Evolutionary conservation across 768 basidiomycete genomes (phyloP).

Genomic region (Termitomyces bulborhizus): DNA sequence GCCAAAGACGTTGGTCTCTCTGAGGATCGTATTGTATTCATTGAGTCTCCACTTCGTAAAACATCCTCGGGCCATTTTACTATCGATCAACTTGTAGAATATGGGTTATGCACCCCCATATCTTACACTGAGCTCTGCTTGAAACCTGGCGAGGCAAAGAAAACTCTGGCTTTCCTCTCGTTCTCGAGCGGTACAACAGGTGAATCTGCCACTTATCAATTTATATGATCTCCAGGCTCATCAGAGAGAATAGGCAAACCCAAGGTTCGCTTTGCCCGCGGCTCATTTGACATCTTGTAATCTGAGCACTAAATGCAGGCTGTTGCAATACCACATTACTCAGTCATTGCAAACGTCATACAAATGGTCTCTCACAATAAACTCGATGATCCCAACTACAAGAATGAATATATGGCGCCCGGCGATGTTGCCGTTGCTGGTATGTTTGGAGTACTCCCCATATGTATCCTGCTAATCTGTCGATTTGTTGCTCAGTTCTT

Average conservation of each 20-base stretch:
- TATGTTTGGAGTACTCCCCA: conserved; percentile 20
- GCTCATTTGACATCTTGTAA: neutral
- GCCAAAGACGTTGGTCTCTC: conserved; percentile 33
- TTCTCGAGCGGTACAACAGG: conserved; percentile 79
- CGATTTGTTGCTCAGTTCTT: conserved; percentile 30
- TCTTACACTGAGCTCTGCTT: conserved; percentile 42
- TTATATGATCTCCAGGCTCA: neutral
- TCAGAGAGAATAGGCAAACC: conserved; percentile 22
- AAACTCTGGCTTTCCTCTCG: conserved; percentile 57
- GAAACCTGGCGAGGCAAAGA: conserved; percentile 51
- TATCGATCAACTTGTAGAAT: conserved; percentile 41
- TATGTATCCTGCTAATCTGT: neutral
- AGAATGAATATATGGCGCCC: conserved; percentile 33
- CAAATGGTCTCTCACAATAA: conserved; percentile 50
- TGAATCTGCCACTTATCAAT: conserved; percentile 17
- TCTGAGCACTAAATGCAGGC: conserved; percentile 32
- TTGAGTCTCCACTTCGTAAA: conserved; percentile 18
- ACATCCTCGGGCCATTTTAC: conserved; percentile 17
- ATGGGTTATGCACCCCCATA: conserved; percentile 28
- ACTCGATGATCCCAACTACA: conserved; percentile 33
- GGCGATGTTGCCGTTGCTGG: conserved; percentile 57
- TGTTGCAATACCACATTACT: conserved; percentile 60
- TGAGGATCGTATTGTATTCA: conserved; percentile 35
- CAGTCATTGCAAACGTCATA: conserved; percentile 58
- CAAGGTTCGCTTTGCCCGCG: conserved; percentile 20